Evolutionary conservation across 1,139 yeast species (phyloP).

Genomic region (Pichia sp.): DNA sequence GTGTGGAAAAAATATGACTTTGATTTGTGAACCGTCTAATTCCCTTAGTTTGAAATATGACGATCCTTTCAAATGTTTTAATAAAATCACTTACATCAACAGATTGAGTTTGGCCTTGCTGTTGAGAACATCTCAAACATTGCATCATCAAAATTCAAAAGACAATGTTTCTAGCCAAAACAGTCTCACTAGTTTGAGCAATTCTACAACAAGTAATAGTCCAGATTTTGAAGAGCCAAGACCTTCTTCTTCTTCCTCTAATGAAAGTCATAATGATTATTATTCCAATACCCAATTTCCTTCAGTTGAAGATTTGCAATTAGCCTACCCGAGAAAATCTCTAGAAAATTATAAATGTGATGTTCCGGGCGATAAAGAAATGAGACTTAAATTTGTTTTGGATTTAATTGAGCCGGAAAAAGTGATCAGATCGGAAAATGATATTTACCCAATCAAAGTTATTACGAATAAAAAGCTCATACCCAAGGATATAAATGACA

Average conservation of each 20-base stretch:
- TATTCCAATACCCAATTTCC: too few species aligned
- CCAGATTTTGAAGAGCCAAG: too few species aligned
- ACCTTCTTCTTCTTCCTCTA: too few species aligned
- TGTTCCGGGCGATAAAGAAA: slow-evolving; percentile 15
- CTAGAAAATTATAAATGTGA: slow-evolving; percentile 1
- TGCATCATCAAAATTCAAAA: background rate
- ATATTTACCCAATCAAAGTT: slow-evolving; percentile 16
- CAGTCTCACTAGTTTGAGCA: too few species aligned
- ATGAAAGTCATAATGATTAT: too few species aligned
- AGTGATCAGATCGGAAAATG: slow-evolving; percentile 9
- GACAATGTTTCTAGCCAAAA: too few species aligned
- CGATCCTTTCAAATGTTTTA: slow-evolving; percentile 22
- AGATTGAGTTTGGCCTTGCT: slow-evolving; percentile 18
- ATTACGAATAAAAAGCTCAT: slow-evolving; percentile 14
- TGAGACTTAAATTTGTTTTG: slow-evolving; percentile 9
- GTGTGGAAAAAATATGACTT: slow-evolving; percentile 12
- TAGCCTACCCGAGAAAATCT: slow-evolving; percentile 2
- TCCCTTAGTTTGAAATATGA: slow-evolving; percentile 16
- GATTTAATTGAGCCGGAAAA: slow-evolving; percentile 9
- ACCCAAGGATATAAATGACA: slow-evolving; percentile 18
- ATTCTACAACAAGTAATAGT: too few species aligned
- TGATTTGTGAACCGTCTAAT: slow-evolving; percentile 19
- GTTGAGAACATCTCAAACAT: slow-evolving; percentile 10
- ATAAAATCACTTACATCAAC: slow-evolving; percentile 18
- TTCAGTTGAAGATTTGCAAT: background rate